Conservation (phyloP, 2,329 filamentous ascomycete species). For the Fusarium sp. region DNA sequence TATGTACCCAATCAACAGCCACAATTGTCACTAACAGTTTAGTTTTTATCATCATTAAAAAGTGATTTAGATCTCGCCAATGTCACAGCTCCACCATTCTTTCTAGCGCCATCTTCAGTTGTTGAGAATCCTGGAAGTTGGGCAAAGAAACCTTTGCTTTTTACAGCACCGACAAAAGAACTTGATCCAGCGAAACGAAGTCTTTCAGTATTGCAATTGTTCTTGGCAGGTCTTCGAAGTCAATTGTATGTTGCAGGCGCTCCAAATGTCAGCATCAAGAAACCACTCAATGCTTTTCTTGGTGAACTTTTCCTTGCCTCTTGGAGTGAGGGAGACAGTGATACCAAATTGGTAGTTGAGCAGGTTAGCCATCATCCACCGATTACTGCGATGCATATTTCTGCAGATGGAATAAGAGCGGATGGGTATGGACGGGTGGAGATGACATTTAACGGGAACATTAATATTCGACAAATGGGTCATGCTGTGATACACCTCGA, state of each 20-base stretch:
- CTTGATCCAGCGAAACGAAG: constrained; percentile 56
- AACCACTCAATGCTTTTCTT: constrained; percentile 65
- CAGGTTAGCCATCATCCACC: constrained; percentile 67
- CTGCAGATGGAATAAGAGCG: constrained; percentile 56
- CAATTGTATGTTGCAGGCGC: constrained; percentile 62
- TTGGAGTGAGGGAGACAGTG: constrained; percentile 49
- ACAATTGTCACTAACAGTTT: background rate
- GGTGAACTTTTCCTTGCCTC: constrained; percentile 62
- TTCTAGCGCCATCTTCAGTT: constrained; percentile 61
- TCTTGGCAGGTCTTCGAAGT: constrained; percentile 59
- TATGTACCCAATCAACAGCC: background rate
- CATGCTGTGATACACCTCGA: constrained; percentile 64
- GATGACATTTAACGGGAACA: constrained; percentile 62
- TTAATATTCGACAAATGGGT: constrained; percentile 63
- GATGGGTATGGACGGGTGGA: constrained; percentile 65
- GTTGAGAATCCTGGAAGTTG: constrained; percentile 65
- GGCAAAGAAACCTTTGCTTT: constrained; percentile 61
- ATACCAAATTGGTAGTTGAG: constrained; percentile 54
- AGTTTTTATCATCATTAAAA: constrained; percentile 50
- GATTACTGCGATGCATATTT: constrained; percentile 64
- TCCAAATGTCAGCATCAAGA: constrained; percentile 62
- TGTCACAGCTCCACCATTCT: constrained; percentile 62
- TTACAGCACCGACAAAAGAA: constrained; percentile 61
- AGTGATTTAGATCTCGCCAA: constrained; percentile 61
- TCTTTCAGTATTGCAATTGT: constrained; percentile 60